Conservation (phyloP, 768 basidiomycete genomes). For the Boletus bicolor region DNA sequence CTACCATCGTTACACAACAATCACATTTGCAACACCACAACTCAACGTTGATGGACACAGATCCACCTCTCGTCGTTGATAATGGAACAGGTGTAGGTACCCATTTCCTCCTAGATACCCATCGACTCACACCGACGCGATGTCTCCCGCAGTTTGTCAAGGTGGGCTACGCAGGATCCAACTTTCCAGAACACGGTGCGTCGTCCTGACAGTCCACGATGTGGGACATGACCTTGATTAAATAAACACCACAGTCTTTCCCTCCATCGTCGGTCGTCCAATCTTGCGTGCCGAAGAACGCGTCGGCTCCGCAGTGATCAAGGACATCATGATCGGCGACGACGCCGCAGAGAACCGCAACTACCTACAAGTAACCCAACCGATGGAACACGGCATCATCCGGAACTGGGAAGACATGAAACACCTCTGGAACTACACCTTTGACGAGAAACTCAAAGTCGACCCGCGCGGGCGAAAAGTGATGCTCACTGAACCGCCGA, state of each 20-base stretch:
- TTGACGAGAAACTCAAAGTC: slow-evolving; percentile 89
- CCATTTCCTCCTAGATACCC: slow-evolving; percentile 1
- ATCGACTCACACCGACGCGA: neutral
- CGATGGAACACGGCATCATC: slow-evolving; percentile 99
- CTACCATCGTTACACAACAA: neutral
- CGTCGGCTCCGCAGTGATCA: slow-evolving; percentile 79
- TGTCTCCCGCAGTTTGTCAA: slow-evolving; percentile 73
- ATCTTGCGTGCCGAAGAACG: slow-evolving; percentile 98
- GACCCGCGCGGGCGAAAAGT: slow-evolving; percentile 87
- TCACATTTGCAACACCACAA: neutral
- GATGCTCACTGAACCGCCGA: slow-evolving; percentile 94
- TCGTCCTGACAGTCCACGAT: neutral
- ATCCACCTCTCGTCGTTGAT: slow-evolving; percentile 71
- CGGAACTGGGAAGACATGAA: slow-evolving; percentile 99
- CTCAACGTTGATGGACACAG: slow-evolving; percentile 25
- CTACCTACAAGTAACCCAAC: slow-evolving; percentile 95
- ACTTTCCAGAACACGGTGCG: slow-evolving; percentile 92
- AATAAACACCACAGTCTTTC: slow-evolving; percentile 62
- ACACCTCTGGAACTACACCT: slow-evolving; percentile 97
- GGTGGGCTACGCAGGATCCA: slow-evolving; percentile 87
- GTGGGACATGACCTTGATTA: neutral
- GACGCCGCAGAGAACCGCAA: slow-evolving; percentile 92
- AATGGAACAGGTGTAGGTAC: slow-evolving; percentile 81
- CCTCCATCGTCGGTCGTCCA: slow-evolving; percentile 94
- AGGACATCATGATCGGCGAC: slow-evolving; percentile 98